Conservation (phyloP, 2,329 filamentous ascomycete genomes). For the Microsporum ferrugineum region DNA sequence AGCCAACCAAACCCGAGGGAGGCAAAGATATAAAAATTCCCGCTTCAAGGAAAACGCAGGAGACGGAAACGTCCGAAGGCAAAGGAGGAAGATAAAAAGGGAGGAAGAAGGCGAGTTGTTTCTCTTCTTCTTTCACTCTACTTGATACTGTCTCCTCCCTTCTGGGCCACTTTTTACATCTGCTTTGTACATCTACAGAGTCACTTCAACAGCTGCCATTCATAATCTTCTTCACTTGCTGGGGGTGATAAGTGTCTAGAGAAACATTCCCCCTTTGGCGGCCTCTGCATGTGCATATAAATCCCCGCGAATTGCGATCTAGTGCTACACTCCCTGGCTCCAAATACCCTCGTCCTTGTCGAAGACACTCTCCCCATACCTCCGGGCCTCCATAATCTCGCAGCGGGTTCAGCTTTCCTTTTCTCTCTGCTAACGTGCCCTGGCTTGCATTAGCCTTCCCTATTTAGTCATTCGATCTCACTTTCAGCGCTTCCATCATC, state of each 20-base stretch:
- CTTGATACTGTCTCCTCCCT: neutral
- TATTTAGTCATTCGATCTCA: conserved; percentile 2
- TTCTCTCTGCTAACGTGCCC: neutral
- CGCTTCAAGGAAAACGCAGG: neutral
- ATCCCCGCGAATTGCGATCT: conserved; percentile 1
- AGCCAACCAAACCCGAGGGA: neutral
- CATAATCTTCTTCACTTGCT: neutral
- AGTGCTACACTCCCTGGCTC: neutral
- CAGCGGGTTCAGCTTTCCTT: neutral
- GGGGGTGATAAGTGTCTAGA: neutral
- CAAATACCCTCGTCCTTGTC: neutral
- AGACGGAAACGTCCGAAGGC: neutral
- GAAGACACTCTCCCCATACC: neutral
- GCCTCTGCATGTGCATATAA: neutral
- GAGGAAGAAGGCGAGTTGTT: neutral
- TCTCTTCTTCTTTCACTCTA: neutral
- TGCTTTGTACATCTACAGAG: neutral
- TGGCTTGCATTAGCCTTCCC: neutral
- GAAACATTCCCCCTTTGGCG: neutral
- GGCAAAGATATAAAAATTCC: neutral
- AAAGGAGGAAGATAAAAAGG: neutral
- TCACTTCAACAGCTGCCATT: neutral
- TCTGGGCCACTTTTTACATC: neutral
- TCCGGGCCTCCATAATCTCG: conserved; percentile 2
- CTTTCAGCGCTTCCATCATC: neutral